These are phyloP conservation scores for Metschnikowia continentalis DNA, from an alignment of 805 yeast species.

Conservation along the genomic window DNA sequence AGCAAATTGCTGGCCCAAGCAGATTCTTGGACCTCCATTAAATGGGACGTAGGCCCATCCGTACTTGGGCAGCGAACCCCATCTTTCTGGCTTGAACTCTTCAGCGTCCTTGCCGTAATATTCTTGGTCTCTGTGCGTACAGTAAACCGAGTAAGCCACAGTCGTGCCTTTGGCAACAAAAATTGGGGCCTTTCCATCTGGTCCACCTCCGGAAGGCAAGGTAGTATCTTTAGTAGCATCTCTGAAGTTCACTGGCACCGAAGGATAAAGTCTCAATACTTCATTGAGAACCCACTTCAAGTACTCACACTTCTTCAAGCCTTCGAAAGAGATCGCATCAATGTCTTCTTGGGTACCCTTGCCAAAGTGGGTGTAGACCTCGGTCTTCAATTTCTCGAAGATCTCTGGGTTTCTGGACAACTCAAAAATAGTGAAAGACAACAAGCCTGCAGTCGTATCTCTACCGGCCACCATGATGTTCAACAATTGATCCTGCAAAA, in stretches of 20 bases:
- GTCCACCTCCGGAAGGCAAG: conserved; percentile 26
- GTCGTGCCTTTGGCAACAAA: conserved; percentile 19
- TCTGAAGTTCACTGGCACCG: conserved; percentile 23
- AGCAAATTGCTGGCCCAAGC: conserved; percentile 55
- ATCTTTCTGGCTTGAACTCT: conserved; percentile 37
- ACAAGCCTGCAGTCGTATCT: conserved; percentile 40
- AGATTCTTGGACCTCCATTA: conserved; percentile 54
- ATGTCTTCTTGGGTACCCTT: conserved; percentile 25
- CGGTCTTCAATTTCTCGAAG: conserved; percentile 28
- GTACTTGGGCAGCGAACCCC: conserved; percentile 28
- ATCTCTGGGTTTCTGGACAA: conserved; percentile 32
- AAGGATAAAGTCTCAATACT: conserved; percentile 34
- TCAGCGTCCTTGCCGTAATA: conserved; percentile 33
- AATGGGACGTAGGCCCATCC: conserved; percentile 51
- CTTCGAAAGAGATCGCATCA: conserved; percentile 33
- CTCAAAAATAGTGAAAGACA: conserved; percentile 33
- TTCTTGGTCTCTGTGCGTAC: conserved; percentile 20
- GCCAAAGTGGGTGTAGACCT: conserved; percentile 30
- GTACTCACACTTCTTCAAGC: conserved; percentile 38
- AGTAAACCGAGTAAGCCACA: conserved; percentile 15
- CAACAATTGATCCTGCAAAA: conserved; percentile 36
- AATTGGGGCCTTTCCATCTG: conserved; percentile 19
- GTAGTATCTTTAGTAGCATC: conserved; percentile 21
- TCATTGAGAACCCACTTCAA: conserved; percentile 36
- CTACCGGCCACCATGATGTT: conserved; percentile 41